Evolutionary conservation across 345 rosid genomes (phyloP), one percentile per base, ranked within the genome.

Genomic region (Syzygium jambos): DNA sequence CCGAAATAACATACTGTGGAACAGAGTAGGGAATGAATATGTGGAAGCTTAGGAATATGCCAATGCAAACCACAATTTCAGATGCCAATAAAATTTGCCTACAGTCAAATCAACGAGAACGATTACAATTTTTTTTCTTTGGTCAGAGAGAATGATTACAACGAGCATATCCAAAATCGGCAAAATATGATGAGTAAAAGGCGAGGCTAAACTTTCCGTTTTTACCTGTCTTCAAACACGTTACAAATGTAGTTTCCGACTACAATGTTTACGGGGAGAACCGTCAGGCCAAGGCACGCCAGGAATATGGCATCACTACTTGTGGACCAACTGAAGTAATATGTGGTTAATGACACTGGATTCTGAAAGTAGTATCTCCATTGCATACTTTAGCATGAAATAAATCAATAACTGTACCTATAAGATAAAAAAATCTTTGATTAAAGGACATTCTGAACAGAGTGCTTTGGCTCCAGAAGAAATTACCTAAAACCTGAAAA

Each of bases 51-150:
- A 95, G 89, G 86, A 98, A 89, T 77, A 96, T 91, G 90, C 99
- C 99, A 1, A 98, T 4, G 87, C 89, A 92, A 93, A 96, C 99
- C 92, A 96, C 89, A 77, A 98, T 90, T 92, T 98, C 98, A 29
- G 99, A 95, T 89, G 98, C 95, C 93, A 98, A 84, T 84, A 98
- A 93, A 90, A 98, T 96, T 95, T 98, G 98, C 96, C 99, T 98
- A 95, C 87, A 90, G 88, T 87, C 25, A 84, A 85, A 27, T 52
- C 52, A 13, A 73, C 63, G 19, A 86, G 51, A 57, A 16, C 12
- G 38, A 61, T 56, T 43, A 61, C 22, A 84, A 25, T n/a, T 51
- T 52, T 15, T 22, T 49, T 41, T 80, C 41, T 16, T 51, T 30
- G 41, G 23, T 19, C 5, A 6, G 49, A 34, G 80, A 2, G 0